Evolutionary conservation across 805 yeast species (phyloP), one percentile per base, ranked within the genome.

Genomic region (Scheffersomyces amazonensis): DNA sequence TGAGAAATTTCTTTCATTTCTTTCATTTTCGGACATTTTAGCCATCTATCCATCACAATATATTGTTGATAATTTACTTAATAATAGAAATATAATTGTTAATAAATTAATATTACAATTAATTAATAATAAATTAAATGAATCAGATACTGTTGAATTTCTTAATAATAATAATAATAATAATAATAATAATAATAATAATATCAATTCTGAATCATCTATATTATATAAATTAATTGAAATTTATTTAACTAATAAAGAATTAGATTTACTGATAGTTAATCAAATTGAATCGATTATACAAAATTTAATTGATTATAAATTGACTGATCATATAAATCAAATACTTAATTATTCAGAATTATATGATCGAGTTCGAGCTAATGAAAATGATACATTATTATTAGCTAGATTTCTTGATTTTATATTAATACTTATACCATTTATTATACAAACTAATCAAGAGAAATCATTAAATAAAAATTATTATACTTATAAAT

Each of bases 391-490:
- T 17, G 42, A 50, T 19, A 35, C 60, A 5, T 49, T 50, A 10
- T 36, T 55, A 13, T 20, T 46, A 13, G 45, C 57, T 3, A 35
- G 62, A 17, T 43, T 51, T 11, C 37, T 53, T 24, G 58, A 54
- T 36, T 52, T 40, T 22, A 18, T 48, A 9, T 31, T 44, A 11
- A 22, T 50, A 2, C 16, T 57, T 3, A 33, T 47, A 12, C 52
- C 54, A 6, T 19, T 40, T 16, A 13, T 47, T 17, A 35, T 39
- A 20, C n/a, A 36, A 32, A 27, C 17, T 13, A 10, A 15, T n/a
- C 17, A 27, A 27, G 17, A 27, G 15, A 10, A 32, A 9, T 6
- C 23, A 3, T 25, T 37, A n/a, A 39, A 35, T 23, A 23, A 40
- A 7, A 16, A 18, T 11, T 36, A 35, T 11, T 49, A 48, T 31